Base-by-base conservation (phyloP, 2,329 filamentous ascomycete genomes). In the Basipetospora chlamydospora region DNA sequence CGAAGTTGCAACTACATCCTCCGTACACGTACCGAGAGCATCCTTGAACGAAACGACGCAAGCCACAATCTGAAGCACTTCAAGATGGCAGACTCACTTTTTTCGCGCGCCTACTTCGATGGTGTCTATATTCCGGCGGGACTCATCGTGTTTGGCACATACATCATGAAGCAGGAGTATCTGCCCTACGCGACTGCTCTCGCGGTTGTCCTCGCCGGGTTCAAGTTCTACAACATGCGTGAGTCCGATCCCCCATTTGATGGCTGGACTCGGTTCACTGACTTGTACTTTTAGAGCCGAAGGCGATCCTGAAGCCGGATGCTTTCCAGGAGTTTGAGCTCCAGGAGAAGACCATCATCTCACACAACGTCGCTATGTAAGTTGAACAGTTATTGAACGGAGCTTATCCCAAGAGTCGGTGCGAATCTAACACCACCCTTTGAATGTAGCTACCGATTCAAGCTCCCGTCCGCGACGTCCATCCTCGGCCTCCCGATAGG, bases 401-500 rank as follows among this genome's bases (percentile, higher is more conserved):
- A 6, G 8, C 21, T 21, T 29, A 23, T 8, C 37, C 21, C 16
- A 26, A 35, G 38, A 12, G 42, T 23, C 25, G 20, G 29, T 35
- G 4, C 21, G 13, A n/a, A n/a, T n/a, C n/a, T n/a, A n/a, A n/a
- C n/a, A n/a, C n/a, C n/a, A n/a, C n/a, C n/a, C 12, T 18, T 26
- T 11, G 18, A n/a, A 16, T 8, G 17, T 42, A 85, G 80, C 65
- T 98, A 96, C 70, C 86, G 90, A 53, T 95, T 96, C 66, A 70
- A 72, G 45, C 82, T 98, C 28, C 87, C 87, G 39, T 69, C 69
- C 35, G 64, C 77, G 28, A 79, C 67, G 49, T 74, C 82, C 47
- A 85, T 95, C 57, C 83, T 96, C 51, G 90, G 90, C 53, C 81
- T 96, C 29, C 88, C 90, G 47, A 96, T 96, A 64, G 90, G 90